Base-by-base conservation (phyloP, 352 stramenopile genomes). In the Pythium periplocum region DNA sequence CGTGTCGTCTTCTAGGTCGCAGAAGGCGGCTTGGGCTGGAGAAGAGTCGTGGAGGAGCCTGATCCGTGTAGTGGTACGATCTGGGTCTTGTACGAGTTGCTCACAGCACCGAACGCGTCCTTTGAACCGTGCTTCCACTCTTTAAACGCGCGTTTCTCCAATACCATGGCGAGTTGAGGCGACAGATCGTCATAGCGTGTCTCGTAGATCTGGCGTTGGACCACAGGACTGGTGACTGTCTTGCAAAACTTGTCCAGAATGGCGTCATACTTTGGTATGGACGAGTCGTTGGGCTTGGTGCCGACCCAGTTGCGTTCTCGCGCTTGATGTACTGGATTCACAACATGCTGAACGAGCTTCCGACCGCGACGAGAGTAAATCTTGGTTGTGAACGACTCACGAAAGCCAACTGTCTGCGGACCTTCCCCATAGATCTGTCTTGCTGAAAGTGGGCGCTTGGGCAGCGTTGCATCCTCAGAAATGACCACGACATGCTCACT, bases 161-260 rank as follows among this genome's bases (percentile, higher is more conserved):
- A 59, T 0, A 91, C 78, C 56, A 83, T 83, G 1, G 81, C 81
- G 17, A 89, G 63, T 45, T 89, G 81, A 4, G 78, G 78, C 2
- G 81, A 87, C 36, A 91, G 57, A 58, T 91, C 78, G 40, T 64
- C 51, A 6, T 73, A 53, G 4, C 75, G 55, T 0, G 81, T 82
- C 35, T 81, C 66, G 53, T 91, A 91, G 48, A 91, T 91, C 26
- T 84, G 81, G 0, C 80, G 77, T 54, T 91, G 81, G n/a, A 89
- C 65, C 39, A 76, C 40, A 2, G 81, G 81, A 32, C 71, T 86
- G n/a, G 81, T 90, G 9, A 91, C 78, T 0, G 75, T 86, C 8
- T 75, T 79, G 64, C 81, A 90, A 46, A 79, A 84, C 57, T 86
- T 89, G 65, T 91, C 81, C 10, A 91, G 50, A 38, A 91, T 91